Percentiles rank a stretch among this genome's conserved stretches.
phyloP scores from a whole-genome alignment of 139 green algal genomes.

The Coccomyxa sp. region DNA sequence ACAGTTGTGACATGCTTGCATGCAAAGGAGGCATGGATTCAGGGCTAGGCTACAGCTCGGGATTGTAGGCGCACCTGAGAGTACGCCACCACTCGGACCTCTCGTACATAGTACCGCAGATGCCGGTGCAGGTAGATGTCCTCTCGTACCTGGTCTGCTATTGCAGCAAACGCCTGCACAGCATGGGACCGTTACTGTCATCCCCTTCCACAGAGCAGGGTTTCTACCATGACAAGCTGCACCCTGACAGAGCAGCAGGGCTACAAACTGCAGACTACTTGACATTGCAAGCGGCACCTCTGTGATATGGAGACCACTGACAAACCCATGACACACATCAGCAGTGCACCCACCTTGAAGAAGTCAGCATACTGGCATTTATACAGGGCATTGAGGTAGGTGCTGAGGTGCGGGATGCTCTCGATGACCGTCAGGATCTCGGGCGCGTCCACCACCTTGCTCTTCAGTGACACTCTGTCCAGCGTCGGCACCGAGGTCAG shows the following conservation, averaged over 20 bases:
- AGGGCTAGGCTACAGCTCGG: too few relatives aligned
- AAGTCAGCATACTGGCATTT: slow-evolving; percentile 89
- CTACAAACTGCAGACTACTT: not conserved
- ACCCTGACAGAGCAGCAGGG: too few relatives aligned
- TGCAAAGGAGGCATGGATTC: not conserved
- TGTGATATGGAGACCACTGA: too few relatives aligned
- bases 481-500: slow-evolving; percentile 72
- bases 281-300: not conserved
- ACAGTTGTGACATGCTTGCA: too few relatives aligned
- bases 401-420: slow-evolving; percentile 63
- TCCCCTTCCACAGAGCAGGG: too few relatives aligned
- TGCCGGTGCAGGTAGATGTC: slow-evolving; percentile 86
- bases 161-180: slow-evolving; percentile 61
- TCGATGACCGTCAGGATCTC: slow-evolving; percentile 94
- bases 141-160: slow-evolving; percentile 53
- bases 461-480: slow-evolving; percentile 54
- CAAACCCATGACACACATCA: not conserved
- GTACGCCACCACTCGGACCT: slow-evolving; percentile 86
- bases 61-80: slow-evolving; percentile 54
- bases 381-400: slow-evolving; percentile 89
- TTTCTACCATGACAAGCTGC: too few relatives aligned
- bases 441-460: slow-evolving; percentile 66
- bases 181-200: slow-evolving; percentile 7
- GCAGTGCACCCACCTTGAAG: slow-evolving; percentile 38
- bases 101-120: slow-evolving; percentile 89